phyloP scores from a whole-genome alignment of 164 flowering plant species.

The Chimonanthus praecox region DNA sequence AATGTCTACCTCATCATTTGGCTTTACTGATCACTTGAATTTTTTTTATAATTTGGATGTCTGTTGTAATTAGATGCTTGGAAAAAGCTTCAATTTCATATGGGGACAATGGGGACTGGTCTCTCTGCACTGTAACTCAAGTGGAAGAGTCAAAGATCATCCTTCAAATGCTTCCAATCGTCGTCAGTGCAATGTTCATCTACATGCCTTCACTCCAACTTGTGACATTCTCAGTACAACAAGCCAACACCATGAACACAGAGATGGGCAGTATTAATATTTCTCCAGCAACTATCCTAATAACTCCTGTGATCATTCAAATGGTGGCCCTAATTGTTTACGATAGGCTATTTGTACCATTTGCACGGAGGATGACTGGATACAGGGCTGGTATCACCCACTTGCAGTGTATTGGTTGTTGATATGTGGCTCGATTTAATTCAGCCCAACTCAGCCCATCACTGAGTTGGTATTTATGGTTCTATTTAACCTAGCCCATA shows the following conservation, averaged over 20 bases:
- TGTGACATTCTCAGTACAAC: conserved; percentile 57
- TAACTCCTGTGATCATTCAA: conserved; percentile 51
- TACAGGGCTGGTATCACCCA: conserved; percentile 44
- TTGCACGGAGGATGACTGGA: conserved; percentile 36
- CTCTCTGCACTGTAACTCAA: conserved; percentile 12
- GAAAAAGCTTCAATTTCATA: conserved; percentile 34
- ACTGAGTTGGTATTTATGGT: no score
- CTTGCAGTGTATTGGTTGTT: conserved; percentile 57
- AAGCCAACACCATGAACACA: conserved; percentile 64
- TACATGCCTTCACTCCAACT: conserved; percentile 63
- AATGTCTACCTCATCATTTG: no score
- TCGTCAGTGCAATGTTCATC: conserved; percentile 46
- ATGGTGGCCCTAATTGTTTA: conserved; percentile 45
- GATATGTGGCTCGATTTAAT: no score
- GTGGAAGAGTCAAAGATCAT: conserved; percentile 66
- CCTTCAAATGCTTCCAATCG: conserved; percentile 44
- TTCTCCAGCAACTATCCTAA: conserved; percentile 55
- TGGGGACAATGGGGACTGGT: conserved; percentile 22
- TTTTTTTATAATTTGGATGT: neutral
- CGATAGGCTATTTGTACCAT: conserved; percentile 46
- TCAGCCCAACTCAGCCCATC: no score
- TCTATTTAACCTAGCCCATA: no score
- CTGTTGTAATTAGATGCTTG: conserved; percentile 8
- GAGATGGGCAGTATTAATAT: conserved; percentile 36
- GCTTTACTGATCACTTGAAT: no score